Base-by-base conservation (phyloP, 345 rosid genomes). In the Ceriops zippeliana region DNA sequence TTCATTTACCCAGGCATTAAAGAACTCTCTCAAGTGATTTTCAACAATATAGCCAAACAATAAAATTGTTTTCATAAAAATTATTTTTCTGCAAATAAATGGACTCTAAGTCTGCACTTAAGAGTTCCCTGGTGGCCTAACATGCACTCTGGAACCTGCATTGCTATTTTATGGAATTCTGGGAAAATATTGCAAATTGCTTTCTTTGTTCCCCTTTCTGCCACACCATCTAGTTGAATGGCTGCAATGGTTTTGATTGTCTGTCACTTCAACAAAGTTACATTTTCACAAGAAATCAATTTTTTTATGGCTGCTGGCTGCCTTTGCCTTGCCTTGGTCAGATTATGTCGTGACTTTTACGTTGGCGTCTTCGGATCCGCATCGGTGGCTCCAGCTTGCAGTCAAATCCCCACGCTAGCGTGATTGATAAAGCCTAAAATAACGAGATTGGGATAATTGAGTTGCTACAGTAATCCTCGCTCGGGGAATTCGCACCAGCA, bases 361-460 rank as follows among this genome's bases (percentile, higher is more conserved):
- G 8, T 24, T 24, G 46, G 46, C 0, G 46, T 38, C 13, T 1
- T 38, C 13, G 46, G 2, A 8, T 38, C 15, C 46, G 10, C 11
- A 10, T 38, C 15, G 49, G 49, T 3, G 49, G 28, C 28, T 21
- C 9, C 15, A 54, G 24, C 59, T 54, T 9, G 59, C 59, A 9
- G 16, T 22, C 58, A 54, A 47, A 24, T 68, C 73, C 72, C 81
- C 73, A 72, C 82, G 49, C 71, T 61, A 72, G 2, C 30, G 5
- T 4, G 19, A 22, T 22, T 31, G 54, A 56, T 66, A 10, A 71
- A 68, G 54, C 61, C 74, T 68, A 52, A 34, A 69, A 61, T 65
- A 52, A 72, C 61, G 53, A 32, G 15, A 26, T 46, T 69, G 72
- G 75, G 67, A 19, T 58, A 75, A 67, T 67, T 75, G 74, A 75